Conservation (phyloP, 2,329 filamentous ascomycete genomes). For the Talaromyces sp. region DNA sequence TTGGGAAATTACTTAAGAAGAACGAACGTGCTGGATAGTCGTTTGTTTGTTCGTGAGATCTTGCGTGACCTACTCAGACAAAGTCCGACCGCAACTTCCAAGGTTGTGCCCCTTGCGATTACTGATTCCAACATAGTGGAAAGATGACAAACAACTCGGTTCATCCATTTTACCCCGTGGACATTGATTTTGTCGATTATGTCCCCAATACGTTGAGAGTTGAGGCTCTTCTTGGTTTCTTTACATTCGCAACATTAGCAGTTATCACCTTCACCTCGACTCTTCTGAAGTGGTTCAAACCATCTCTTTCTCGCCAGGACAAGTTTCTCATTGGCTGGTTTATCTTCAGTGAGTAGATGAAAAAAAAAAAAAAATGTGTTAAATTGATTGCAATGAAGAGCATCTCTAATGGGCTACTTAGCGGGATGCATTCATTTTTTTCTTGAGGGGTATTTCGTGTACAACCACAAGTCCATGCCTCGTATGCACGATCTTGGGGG, state of each 20-base stretch:
- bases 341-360: background rate
- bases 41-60: too few relatives aligned
- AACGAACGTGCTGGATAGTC: too few relatives aligned
- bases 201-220: background rate
- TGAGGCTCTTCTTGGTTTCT: background rate
- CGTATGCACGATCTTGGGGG: conserved; percentile 4
- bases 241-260: background rate
- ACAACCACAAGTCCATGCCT: conserved; percentile 8
- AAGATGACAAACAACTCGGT: background rate
- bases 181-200: background rate
- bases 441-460: conserved; percentile 14
- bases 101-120: too few relatives aligned
- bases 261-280: background rate
- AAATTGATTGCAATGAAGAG: too few relatives aligned
- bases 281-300: background rate
- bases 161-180: background rate
- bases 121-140: too few relatives aligned
- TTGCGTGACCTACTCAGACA: too few relatives aligned
- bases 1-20: too few relatives aligned
- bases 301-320: background rate
- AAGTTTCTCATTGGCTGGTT: background rate
- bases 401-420: background rate
- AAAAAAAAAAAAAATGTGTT: too few relatives aligned
- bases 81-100: too few relatives aligned
- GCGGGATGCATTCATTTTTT: conserved; percentile 8